Evolutionary conservation across 495 filamentous ascomycete species (phyloP).

Genomic region (Neurospora intermedia): DNA sequence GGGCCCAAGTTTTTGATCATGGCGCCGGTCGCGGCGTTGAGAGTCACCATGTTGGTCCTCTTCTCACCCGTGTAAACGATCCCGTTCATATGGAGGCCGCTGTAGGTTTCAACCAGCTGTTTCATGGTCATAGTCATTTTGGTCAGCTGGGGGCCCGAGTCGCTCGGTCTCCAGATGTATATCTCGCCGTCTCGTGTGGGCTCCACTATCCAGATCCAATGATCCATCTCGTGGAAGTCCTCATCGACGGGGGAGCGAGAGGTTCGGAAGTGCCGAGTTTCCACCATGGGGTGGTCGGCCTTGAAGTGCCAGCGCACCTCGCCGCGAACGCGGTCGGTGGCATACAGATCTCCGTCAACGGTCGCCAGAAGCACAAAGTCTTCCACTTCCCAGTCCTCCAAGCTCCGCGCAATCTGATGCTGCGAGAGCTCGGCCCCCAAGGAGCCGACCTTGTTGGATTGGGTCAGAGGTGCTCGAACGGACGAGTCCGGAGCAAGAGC

Average conservation of each 20-base stretch:
- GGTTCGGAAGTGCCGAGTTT: constrained; percentile 71
- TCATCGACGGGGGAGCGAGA: constrained; percentile 53
- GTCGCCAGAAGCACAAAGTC: constrained; percentile 99
- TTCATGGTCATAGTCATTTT: constrained; percentile 81
- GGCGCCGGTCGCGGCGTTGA: constrained; percentile 74
- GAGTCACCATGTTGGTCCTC: constrained; percentile 74
- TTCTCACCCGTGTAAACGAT: constrained; percentile 87
- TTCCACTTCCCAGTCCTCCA: constrained; percentile 99
- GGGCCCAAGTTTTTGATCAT: constrained; percentile 48
- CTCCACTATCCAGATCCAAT: constrained; percentile 94
- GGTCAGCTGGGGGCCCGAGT: constrained; percentile 57
- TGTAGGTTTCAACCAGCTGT: constrained; percentile 59
- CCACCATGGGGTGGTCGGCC: constrained; percentile 75
- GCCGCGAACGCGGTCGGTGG: constrained; percentile 80
- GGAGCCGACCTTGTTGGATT: constrained; percentile 45
- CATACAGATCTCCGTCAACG: constrained; percentile 93
- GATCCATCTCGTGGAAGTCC: constrained; percentile 54
- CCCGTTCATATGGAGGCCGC: constrained; percentile 57
- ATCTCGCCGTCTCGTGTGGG: constrained; percentile 78
- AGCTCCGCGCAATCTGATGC: constrained; percentile 82
- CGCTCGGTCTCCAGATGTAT: constrained; percentile 73
- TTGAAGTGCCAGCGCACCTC: constrained; percentile 72
- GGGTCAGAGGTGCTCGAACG: constrained; percentile 72
- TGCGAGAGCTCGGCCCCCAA: constrained; percentile 54
- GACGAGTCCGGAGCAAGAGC: constrained; percentile 81